Percentiles rank a stretch among this genome's conserved stretches.
Conservation (phyloP, 257 asterid species). For the Solanum virginianum region DNA sequence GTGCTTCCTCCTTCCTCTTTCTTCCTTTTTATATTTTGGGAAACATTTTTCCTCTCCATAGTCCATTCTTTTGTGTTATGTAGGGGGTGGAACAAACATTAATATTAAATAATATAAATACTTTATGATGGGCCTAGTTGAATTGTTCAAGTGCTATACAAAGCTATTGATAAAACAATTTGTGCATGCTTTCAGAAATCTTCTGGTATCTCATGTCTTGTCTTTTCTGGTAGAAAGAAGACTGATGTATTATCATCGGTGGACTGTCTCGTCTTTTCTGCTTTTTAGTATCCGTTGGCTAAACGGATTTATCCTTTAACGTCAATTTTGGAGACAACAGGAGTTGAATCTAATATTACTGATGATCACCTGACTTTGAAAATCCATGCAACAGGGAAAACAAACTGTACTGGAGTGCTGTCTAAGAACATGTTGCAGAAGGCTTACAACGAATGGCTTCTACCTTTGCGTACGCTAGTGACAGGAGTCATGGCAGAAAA, state of each 20-base stretch:
- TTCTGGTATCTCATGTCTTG: not conserved
- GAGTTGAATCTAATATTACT: not conserved
- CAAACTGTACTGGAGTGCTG: conserved; percentile 51
- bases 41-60: not conserved
- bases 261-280: not conserved
- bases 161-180: not conserved
- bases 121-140: not conserved
- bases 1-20: not conserved
- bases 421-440: conserved; percentile 34
- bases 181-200: not conserved
- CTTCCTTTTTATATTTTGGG: not conserved
- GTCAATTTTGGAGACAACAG: not conserved
- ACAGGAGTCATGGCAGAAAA: conserved; percentile 26
- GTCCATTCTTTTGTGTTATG: not conserved
- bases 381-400: conserved; percentile 42
- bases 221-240: not conserved
- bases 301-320: not conserved
- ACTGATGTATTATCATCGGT: not conserved
- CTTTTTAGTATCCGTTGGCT: not conserved
- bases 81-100: not conserved
- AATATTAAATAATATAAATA: not conserved
- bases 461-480: conserved; percentile 65
- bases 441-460: conserved; percentile 67
- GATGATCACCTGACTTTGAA: not conserved
- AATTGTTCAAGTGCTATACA: not conserved